Percentiles rank a stretch among this genome's conserved stretches.
These are phyloP conservation scores for Mercurialis annua DNA, from an alignment of 345 rosid genomes.

Conservation along the genomic window DNA sequence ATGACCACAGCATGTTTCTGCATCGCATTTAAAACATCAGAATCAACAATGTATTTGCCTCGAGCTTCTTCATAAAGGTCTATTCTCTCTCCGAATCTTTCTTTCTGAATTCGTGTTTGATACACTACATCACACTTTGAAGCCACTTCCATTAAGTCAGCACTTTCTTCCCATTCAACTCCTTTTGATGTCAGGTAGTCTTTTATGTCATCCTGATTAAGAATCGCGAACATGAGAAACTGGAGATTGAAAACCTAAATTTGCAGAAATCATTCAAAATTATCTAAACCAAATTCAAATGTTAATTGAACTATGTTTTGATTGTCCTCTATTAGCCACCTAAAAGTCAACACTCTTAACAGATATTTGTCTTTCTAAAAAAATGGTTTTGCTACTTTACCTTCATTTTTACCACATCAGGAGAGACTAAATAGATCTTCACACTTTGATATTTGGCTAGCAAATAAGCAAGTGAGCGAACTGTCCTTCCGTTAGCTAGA, in stretches of 20 bases:
- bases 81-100: constrained; percentile 78
- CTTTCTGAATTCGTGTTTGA: constrained; percentile 91
- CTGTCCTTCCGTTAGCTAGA: constrained; percentile 96
- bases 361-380: neutral
- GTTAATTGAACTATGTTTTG: neutral
- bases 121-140: constrained; percentile 82
- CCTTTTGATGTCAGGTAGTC: constrained; percentile 64
- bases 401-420: constrained; percentile 94
- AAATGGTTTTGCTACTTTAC: constrained; percentile 23
- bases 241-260: neutral
- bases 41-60: constrained; percentile 81
- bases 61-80: constrained; percentile 91
- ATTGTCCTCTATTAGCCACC: neutral
- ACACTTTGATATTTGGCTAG: constrained; percentile 82
- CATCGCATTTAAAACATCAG: constrained; percentile 59
- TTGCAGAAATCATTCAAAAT: neutral
- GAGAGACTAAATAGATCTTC: constrained; percentile 85
- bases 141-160: constrained; percentile 75
- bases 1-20: constrained; percentile 79
- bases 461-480: constrained; percentile 86
- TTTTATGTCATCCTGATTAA: constrained; percentile 82
- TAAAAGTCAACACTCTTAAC: neutral
- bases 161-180: constrained; percentile 89
- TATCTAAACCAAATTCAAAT: neutral
- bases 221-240: neutral